Evolutionary conservation across 148 eudicot species (phyloP).

Genomic region (Rhododendron ferrugineum): DNA sequence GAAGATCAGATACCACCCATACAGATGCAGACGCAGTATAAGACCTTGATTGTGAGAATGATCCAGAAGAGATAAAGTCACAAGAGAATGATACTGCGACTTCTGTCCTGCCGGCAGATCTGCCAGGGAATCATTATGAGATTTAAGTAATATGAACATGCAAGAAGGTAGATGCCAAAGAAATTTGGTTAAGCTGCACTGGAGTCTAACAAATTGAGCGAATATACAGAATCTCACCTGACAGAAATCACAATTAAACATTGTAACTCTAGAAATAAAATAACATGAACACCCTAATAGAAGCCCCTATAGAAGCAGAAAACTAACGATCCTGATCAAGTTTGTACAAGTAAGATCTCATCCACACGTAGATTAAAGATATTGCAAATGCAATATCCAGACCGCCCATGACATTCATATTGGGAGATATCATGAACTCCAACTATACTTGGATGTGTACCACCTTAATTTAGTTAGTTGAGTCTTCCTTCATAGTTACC

Average conservation of each 20-base stretch:
- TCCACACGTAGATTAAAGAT: background rate
- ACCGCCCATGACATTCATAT: background rate
- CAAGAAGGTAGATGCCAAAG: background rate
- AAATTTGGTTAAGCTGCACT: background rate
- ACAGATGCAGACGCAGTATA: constrained; percentile 57
- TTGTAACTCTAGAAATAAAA: background rate
- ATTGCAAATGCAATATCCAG: background rate
- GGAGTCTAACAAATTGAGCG: background rate
- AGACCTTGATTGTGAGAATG: constrained; percentile 39
- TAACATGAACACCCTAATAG: background rate
- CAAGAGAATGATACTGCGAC: constrained; percentile 72
- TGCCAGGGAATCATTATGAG: constrained; percentile 16
- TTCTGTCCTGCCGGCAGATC: constrained; percentile 62
- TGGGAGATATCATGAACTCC: background rate
- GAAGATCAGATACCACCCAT: constrained; percentile 72
- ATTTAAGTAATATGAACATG: background rate
- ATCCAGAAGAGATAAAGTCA: constrained; percentile 45
- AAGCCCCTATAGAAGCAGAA: background rate
- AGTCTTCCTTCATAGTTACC: background rate
- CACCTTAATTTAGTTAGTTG: background rate
- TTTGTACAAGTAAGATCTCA: background rate
- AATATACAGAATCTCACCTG: background rate
- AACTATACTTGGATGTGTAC: background rate
- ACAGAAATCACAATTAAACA: background rate
- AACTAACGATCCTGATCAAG: background rate